phyloP scores from a whole-genome alignment of 257 asterid genomes.

The Lithospermum erythrorhizon region DNA sequence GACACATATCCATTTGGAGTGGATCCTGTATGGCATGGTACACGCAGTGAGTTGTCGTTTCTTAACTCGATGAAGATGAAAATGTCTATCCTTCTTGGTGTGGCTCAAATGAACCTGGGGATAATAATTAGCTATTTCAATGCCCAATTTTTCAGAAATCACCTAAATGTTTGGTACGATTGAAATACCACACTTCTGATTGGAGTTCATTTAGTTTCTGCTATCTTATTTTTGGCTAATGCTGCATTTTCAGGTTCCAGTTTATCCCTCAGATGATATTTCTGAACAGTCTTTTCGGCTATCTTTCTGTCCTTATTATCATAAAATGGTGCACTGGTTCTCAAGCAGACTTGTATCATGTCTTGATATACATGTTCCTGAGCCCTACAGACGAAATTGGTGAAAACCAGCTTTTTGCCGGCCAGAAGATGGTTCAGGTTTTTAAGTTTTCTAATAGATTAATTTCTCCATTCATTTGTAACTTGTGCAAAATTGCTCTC shows the following conservation, averaged over 20 bases:
- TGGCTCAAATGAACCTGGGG: conserved; percentile 18
- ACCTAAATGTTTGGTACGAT: conserved; percentile 10
- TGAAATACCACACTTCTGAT: neutral
- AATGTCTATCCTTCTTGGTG: conserved; percentile 16
- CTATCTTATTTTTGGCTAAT: neutral
- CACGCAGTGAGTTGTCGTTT: conserved; percentile 17
- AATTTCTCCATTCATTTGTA: neutral
- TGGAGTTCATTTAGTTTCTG: neutral
- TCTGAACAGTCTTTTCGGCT: neutral
- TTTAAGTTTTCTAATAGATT: conserved; percentile 6
- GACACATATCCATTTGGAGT: conserved; percentile 17
- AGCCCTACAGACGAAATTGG: neutral
- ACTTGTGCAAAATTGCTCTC: neutral
- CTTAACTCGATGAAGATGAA: conserved; percentile 19
- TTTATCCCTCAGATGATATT: neutral
- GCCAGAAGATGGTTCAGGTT: neutral
- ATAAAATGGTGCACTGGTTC: neutral
- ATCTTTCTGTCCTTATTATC: neutral
- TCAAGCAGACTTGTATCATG: neutral
- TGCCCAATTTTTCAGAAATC: conserved; percentile 14
- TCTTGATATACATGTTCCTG: neutral
- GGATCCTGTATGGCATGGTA: conserved; percentile 18
- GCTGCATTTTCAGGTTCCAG: neutral
- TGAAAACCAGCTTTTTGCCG: neutral
- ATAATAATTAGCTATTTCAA: conserved; percentile 14